Conservation (phyloP, 2,329 filamentous ascomycete genomes). For the Leptodontidium sp. region DNA sequence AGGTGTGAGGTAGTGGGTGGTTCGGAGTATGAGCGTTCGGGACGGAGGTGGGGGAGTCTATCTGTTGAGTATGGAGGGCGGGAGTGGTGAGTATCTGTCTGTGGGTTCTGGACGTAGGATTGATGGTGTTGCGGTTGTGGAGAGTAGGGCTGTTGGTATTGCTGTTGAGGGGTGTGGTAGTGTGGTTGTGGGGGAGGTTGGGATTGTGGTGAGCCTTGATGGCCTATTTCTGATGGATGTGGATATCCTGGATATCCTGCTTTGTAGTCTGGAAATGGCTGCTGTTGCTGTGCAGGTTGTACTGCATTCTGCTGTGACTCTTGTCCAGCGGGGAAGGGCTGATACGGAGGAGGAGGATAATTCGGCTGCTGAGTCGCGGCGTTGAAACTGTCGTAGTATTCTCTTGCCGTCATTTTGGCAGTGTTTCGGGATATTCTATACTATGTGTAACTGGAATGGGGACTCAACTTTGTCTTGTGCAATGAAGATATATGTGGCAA, state of each 20-base stretch:
- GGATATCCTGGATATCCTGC: constrained; percentile 19
- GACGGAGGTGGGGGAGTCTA: constrained; percentile 16
- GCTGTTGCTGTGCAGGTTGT: constrained; percentile 19
- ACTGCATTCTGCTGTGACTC: constrained; percentile 16
- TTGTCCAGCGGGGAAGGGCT: constrained; percentile 2
- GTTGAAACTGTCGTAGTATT: constrained; percentile 36
- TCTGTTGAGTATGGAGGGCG: constrained; percentile 13
- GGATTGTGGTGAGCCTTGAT: constrained; percentile 7
- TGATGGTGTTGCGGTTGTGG: constrained; percentile 22
- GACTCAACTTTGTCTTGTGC: constrained; percentile 2
- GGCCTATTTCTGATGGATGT: constrained; percentile 8
- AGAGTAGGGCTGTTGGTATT: constrained; percentile 18
- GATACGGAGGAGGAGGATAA: constrained; percentile 26
- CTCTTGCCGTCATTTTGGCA: constrained; percentile 34
- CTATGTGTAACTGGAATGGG: neutral
- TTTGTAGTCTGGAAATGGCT: constrained; percentile 19
- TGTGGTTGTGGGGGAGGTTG: constrained; percentile 16
- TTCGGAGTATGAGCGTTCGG: constrained; percentile 35
- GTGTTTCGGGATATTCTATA: neutral
- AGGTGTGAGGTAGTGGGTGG: constrained; percentile 22
- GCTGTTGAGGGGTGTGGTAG: constrained; percentile 8
- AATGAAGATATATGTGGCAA: constrained; percentile 17
- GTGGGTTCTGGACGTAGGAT: constrained; percentile 12
- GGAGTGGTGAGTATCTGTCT: neutral
- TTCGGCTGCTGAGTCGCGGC: constrained; percentile 14